Base-by-base conservation (phyloP, 352 stramenopile species). In the Globisporangium emineosum region DNA sequence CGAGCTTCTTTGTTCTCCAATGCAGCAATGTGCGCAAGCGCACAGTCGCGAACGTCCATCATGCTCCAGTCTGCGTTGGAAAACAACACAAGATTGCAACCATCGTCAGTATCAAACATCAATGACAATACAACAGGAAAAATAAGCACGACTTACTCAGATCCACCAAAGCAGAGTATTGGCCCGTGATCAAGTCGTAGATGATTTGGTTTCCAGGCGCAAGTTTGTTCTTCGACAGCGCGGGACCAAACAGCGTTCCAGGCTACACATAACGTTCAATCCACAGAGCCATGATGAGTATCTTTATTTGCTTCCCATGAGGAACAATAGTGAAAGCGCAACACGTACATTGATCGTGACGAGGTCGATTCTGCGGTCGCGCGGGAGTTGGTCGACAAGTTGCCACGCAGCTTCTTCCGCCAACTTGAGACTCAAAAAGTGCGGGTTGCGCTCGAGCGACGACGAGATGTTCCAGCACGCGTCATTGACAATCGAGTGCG, bases 351-450 rank as follows among this genome's bases (percentile, higher is more conserved):
- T 96, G 67, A 96, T 93, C 10, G 88, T 90, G 62, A 96, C 86
- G 49, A 96, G 73, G 73, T 94, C 83, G 63, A 96, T 92, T 25
- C 85, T 78, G 52, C 80, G 84, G 56, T 94, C 86, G 30, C 79
- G 83, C 9, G 86, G 86, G 7, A 94, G 70, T 60, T 96, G 87
- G 64, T 96, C 86, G 52, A 94, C 86, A 21, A 96, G 83, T 58
- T 94, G 88, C 86, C 88, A 94, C 17, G 86, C 86, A 21, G 86
- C 86, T 72, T 96, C 88, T 63, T 96, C 88, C 0, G 88, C 86
- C 25, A 96, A 75, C 54, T 96, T 96, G 19, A 96, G 72, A 57
- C 86, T 94, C 13, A 96, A 64, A 60, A 94, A 96, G 71, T 96
- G 88, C 32, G 88, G 88, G 69, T 96, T 93, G 12, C 84, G 81